Evolutionary conservation across 139 green algal species (phyloP).

Genomic region (Penium margaritaceum): DNA sequence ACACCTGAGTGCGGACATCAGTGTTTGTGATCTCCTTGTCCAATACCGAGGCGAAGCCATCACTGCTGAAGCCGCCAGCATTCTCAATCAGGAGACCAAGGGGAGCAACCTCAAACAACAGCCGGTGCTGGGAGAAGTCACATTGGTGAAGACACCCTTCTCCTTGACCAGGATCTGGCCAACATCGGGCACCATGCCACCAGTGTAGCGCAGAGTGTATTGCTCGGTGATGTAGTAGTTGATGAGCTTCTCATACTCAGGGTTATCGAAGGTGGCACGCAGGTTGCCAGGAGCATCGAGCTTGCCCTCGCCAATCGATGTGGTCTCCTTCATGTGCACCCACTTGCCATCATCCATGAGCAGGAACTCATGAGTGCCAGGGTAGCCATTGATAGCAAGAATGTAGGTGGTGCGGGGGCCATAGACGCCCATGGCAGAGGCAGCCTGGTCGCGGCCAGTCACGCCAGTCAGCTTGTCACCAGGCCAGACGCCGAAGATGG

Average conservation of each 20-base stretch:
- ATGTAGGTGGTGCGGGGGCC: slow-evolving; percentile 57
- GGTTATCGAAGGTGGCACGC: slow-evolving; percentile 52
- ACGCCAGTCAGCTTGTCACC: slow-evolving; percentile 50
- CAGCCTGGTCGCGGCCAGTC: slow-evolving; percentile 53
- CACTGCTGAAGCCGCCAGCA: slow-evolving; percentile 51
- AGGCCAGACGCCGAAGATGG: slow-evolving; percentile 57
- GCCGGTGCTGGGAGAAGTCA: slow-evolving; percentile 50
- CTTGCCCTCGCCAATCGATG: slow-evolving; percentile 51
- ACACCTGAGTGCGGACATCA: slow-evolving; percentile 52
- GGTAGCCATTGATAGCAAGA: slow-evolving; percentile 45
- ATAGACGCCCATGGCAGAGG: slow-evolving; percentile 54
- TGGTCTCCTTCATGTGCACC: slow-evolving; percentile 48
- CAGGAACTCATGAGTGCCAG: slow-evolving; percentile 49
- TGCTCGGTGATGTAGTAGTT: slow-evolving; percentile 56
- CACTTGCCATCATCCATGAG: slow-evolving; percentile 54
- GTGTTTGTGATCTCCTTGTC: slow-evolving; percentile 51
- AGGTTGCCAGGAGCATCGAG: slow-evolving; percentile 60
- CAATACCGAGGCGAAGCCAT: slow-evolving; percentile 52
- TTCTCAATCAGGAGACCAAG: slow-evolving; percentile 56
- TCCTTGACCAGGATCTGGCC: slow-evolving; percentile 56
- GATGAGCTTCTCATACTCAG: slow-evolving; percentile 57
- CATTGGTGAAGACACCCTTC: slow-evolving; percentile 57
- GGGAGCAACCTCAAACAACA: slow-evolving; percentile 56
- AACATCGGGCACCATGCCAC: slow-evolving; percentile 58
- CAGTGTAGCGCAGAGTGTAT: slow-evolving; percentile 60